Base-by-base conservation (phyloP, 2,329 filamentous ascomycete species). In the Monosporascus sp. region DNA sequence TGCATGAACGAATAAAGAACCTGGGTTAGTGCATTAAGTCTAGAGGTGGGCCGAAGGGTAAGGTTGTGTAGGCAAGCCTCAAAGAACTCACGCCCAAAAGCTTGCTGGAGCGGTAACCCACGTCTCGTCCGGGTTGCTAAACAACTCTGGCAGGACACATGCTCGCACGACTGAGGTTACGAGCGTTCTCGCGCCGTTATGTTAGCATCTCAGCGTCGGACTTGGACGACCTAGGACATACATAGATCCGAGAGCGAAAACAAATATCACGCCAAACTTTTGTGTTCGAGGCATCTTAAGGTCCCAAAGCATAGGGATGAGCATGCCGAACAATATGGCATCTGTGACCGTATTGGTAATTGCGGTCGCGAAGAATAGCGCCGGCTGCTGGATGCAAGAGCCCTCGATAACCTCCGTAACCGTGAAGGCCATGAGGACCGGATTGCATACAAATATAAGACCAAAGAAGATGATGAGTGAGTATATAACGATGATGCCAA, bases 311-410 rank as follows among this genome's bases (percentile, higher is more conserved):
- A 72, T 69, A 5, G 66, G 67, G 48, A 74, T 68, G 3, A 74
- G 73, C 3, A 76, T 59, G 3, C 65, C 60, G 51, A 72, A 71
- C 35, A 73, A 69, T 22, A 73, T 49, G 9, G 75, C 40, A 58
- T 75, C 71, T 11, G 72, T 74, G 37, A 70, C 40, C 46, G 75
- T 71, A 58, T 74, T 73, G 20, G 73, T 60, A 6, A 67, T 68
- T 0, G 72, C 71, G 49, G 72, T 72, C 41, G 66, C 62, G n/a
- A 75, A 65, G 58, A 75, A 74, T 56, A 75, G 70, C 14, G 69
- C 60, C 37, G 71, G 69, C 50, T 72, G 69, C 45, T 70, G 57
- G 49, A 76, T 65, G 58, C 74, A 76, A 40, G n/a, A 15, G 20
- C 35, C 48, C 20, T 38, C 48, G 11, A 17, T 61, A 63, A 17